Percentiles rank a stretch among this genome's conserved stretches.
These are phyloP conservation scores for Phytophthora pisi DNA, from an alignment of 352 stramenopile species.

Conservation along the genomic window DNA sequence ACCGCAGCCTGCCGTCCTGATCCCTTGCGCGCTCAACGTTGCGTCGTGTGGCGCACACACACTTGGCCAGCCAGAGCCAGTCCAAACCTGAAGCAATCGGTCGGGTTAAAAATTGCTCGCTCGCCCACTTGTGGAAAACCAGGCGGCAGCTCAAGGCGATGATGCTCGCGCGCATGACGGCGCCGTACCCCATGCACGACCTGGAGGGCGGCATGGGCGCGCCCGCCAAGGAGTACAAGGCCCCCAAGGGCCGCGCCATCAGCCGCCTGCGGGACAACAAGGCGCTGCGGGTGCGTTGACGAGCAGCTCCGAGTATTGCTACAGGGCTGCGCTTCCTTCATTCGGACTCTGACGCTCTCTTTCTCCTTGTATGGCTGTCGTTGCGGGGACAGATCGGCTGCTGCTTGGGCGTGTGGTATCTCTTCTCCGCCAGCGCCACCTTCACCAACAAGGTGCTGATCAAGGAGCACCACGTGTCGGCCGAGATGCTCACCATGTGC, in stretches of 20 bases:
- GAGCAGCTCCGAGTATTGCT: background rate
- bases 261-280: conserved; percentile 37
- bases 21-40: background rate
- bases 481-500: conserved; percentile 86
- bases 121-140: conserved; percentile 23
- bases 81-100: conserved; percentile 7
- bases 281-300: conserved; percentile 24
- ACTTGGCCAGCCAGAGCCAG: conserved; percentile 10
- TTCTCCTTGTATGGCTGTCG: background rate
- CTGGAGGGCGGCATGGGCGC: conserved; percentile 34
- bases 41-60: conserved; percentile 14
- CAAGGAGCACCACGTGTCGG: conserved; percentile 87
- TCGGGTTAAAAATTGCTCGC: conserved; percentile 19
- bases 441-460: conserved; percentile 90
- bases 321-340: background rate
- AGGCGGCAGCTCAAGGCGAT: conserved; percentile 10
- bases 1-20: background rate
- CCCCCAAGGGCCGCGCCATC: conserved; percentile 26
- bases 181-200: conserved; percentile 41
- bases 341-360: background rate
- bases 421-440: conserved; percentile 79
- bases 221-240: conserved; percentile 28
- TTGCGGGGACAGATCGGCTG: conserved; percentile 31
- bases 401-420: conserved; percentile 71
- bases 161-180: conserved; percentile 35